A percentile compares a stretch with the other conserved stretches of the same genome.
Conservation (phyloP, 768 basidiomycete genomes). For the Symmetrospora coprosmae region DNA sequence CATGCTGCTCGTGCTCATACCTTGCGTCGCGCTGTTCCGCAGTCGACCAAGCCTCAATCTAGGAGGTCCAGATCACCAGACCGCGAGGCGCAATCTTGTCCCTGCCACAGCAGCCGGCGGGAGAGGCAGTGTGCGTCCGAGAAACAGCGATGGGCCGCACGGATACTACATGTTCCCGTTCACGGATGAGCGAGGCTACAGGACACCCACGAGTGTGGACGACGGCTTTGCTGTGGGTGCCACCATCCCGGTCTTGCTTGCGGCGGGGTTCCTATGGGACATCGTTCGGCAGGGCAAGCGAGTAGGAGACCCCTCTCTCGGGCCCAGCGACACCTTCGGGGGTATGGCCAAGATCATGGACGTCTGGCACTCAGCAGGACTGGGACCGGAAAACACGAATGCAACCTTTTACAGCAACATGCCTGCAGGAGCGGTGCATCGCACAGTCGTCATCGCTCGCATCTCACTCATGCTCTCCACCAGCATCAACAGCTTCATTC, state of each 20-base stretch:
- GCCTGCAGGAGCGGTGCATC: conserved; percentile 10
- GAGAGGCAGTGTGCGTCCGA: no score
- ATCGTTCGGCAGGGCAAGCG: conserved; percentile 17
- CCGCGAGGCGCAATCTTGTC: no score
- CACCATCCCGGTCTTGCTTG: conserved; percentile 28
- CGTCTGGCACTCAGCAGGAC: conserved; percentile 29
- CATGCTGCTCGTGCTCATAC: conserved; percentile 8
- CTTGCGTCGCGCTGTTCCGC: conserved; percentile 21
- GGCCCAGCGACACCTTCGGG: background rate
- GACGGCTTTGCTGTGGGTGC: conserved; percentile 31
- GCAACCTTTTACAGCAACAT: background rate
- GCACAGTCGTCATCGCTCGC: conserved; percentile 24
- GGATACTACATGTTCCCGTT: conserved; percentile 33
- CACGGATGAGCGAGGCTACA: conserved; percentile 33
- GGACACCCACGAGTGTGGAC: conserved; percentile 25
- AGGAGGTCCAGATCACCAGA: background rate
- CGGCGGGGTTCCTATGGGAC: conserved; percentile 29
- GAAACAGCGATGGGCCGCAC: no score
- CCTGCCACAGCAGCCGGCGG: no score
- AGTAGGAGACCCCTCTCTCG: background rate
- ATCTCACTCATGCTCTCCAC: conserved; percentile 32
- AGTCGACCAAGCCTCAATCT: no score
- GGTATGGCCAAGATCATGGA: no score
- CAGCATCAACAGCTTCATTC: conserved; percentile 25
- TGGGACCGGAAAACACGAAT: background rate